Evolutionary conservation across 495 filamentous ascomycete species (phyloP), one percentile per base, ranked within the genome.

Genomic region (Astrothelium macrocarpum): DNA sequence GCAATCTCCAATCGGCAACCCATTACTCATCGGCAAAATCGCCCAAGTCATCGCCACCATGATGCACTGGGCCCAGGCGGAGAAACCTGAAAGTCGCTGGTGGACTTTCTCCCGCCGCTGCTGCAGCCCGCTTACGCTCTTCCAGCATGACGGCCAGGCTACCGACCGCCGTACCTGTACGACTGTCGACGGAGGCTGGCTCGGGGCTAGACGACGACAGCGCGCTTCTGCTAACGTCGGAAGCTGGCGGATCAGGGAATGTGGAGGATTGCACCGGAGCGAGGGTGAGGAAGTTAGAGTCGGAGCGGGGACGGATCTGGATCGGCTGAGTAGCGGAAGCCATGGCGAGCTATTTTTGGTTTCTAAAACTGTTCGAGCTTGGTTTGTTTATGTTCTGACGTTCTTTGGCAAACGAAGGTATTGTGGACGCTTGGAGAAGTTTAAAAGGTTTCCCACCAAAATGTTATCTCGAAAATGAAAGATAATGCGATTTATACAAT

Each of bases 1-100:
- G n/a, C n/a, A n/a, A n/a, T n/a, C n/a, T n/a, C n/a, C n/a, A n/a
- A n/a, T n/a, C n/a, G n/a, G n/a, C n/a, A n/a, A n/a, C n/a, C n/a
- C n/a, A n/a, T 56, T 25, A 56, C 14, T 32, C 45, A 4, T 64
- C 66, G 12, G 67, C 53, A 39, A 65, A 71, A 60, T 71, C 69
- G 20, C 45, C 25, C 29, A 61, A 46, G 25, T 62, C 65, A 16
- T 69, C 67, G n/a, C 67, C 60, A 34, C 67, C 69, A 36, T 42
- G 60, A 53, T 69, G 64, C 14, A 71, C 67, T 11, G 64, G 69
- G 28, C 62, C 64, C 20, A 71, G 67, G 59, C 67, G 64, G 16
- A 71, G 65, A 49, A 69, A 71, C 11, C 64, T 29, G 53, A 36
- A 53, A 46, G 26, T 56, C 59, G 53, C 18, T 23, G 66, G 43